Evolutionary conservation across 2,329 filamentous ascomycete species (phyloP).

Genomic region (Scleromitrula shiraiana): DNA sequence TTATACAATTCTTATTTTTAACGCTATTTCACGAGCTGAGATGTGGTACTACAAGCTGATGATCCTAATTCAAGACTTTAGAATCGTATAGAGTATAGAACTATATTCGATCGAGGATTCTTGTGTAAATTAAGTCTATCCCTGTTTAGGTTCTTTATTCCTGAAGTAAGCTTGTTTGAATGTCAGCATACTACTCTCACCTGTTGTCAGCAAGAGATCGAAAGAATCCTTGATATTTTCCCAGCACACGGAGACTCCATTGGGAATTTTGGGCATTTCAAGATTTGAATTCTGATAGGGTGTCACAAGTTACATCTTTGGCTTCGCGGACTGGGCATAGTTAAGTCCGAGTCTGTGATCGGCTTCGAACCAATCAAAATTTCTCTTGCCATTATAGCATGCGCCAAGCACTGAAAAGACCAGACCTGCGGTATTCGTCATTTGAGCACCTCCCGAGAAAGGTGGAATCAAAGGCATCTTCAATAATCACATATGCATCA

Average conservation of each 20-base stretch:
- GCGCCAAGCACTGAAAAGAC: neutral
- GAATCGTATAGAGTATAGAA: neutral
- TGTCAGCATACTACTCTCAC: slow-evolving; percentile 1
- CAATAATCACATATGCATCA: too few species aligned
- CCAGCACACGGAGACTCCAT: too few species aligned
- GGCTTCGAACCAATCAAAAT: neutral
- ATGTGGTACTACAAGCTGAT: neutral
- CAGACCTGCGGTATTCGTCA: too few species aligned
- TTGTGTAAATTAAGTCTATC: neutral
- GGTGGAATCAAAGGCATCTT: too few species aligned
- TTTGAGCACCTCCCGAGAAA: too few species aligned
- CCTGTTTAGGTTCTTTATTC: neutral
- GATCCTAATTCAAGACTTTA: neutral
- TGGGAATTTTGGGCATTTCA: too few species aligned
- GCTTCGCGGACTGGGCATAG: too few species aligned
- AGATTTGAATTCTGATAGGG: too few species aligned
- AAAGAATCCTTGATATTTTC: too few species aligned
- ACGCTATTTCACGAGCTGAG: neutral
- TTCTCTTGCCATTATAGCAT: neutral
- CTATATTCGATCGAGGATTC: neutral
- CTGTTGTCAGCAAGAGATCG: neutral
- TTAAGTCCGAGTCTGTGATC: neutral
- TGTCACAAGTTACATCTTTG: too few species aligned
- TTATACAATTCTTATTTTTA: neutral
- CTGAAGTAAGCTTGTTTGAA: neutral